A percentile compares a stretch with the other conserved stretches of the same genome.
Evolutionary conservation across 2,329 filamentous ascomycete species (phyloP).

Genomic region (Hypomyces perniciosus): DNA sequence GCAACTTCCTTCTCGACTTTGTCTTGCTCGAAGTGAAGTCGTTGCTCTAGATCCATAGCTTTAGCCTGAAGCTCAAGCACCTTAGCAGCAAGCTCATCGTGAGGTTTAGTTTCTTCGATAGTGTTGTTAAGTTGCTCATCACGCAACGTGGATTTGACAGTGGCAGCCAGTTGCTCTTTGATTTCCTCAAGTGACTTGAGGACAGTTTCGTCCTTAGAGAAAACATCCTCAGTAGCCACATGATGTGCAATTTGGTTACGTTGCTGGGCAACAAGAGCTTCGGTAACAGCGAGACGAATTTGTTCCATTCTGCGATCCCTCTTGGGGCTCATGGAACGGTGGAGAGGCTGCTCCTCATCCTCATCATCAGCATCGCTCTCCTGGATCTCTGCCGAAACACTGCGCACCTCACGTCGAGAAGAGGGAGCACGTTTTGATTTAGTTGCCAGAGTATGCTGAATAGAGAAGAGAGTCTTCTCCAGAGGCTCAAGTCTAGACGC

Average conservation of each 20-base stretch:
- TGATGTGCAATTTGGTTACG: slow-evolving; percentile 29
- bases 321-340: slow-evolving; percentile 70
- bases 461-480: slow-evolving; percentile 69
- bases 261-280: slow-evolving; percentile 61
- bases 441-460: slow-evolving; percentile 62
- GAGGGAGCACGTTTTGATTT: slow-evolving; percentile 51
- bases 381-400: slow-evolving; percentile 60
- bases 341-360: slow-evolving; percentile 63
- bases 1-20: slow-evolving; percentile 44
- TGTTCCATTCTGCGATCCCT: slow-evolving; percentile 77
- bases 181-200: slow-evolving; percentile 62
- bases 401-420: slow-evolving; percentile 55
- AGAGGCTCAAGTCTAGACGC: slow-evolving; percentile 73
- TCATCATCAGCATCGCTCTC: slow-evolving; percentile 95
- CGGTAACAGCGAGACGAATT: slow-evolving; percentile 66
- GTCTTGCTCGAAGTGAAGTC: slow-evolving; percentile 41
- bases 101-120: slow-evolving; percentile 32
- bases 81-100: slow-evolving; percentile 48
- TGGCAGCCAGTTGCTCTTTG: slow-evolving; percentile 41
- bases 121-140: background rate
- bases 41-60: slow-evolving; percentile 54
- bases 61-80: slow-evolving; percentile 55
- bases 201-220: slow-evolving; percentile 41
- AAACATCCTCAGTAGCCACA: slow-evolving; percentile 19
- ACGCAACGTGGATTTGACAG: slow-evolving; percentile 1